Evolutionary conservation across 345 rosid genomes (phyloP).

Genomic region (Brassica carinata): DNA sequence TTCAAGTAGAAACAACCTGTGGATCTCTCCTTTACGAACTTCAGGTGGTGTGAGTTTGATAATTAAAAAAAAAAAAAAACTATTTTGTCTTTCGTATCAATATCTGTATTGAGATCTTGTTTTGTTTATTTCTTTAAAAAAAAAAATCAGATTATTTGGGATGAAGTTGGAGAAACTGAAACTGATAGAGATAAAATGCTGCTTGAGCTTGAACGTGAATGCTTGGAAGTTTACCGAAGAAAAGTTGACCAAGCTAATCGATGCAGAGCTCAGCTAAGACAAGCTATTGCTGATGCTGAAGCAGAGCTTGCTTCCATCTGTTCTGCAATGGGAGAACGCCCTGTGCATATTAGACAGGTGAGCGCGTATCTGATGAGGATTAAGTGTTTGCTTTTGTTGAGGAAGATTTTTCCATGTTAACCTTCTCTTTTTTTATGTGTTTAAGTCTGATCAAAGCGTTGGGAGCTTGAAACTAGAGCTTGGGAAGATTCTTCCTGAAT

Average conservation of each 20-base stretch:
- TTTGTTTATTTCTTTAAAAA: neutral
- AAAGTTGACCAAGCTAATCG: conserved; percentile 88
- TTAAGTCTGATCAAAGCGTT: conserved; percentile 70
- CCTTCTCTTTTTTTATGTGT: neutral
- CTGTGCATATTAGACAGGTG: conserved; percentile 91
- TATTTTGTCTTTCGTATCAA: neutral
- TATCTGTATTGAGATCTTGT: conserved; percentile 7
- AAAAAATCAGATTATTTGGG: neutral
- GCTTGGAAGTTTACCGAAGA: conserved; percentile 90
- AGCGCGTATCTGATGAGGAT: neutral
- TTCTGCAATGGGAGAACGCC: conserved; percentile 89
- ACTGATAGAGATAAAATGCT: conserved; percentile 85
- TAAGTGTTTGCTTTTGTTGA: neutral
- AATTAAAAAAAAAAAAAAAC: neutral
- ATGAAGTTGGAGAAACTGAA: conserved; percentile 90
- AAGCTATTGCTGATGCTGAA: conserved; percentile 83
- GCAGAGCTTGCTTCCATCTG: conserved; percentile 89
- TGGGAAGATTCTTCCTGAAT: conserved; percentile 63
- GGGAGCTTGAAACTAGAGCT: conserved; percentile 92
- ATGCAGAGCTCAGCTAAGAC: conserved; percentile 84
- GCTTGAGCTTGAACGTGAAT: conserved; percentile 90
- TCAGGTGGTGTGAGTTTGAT: conserved; percentile 50
- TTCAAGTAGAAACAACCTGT: conserved; percentile 71
- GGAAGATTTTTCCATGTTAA: neutral
- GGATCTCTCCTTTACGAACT: conserved; percentile 75